Base-by-base conservation (phyloP, 768 basidiomycete species). In the Boletus sp. region DNA sequence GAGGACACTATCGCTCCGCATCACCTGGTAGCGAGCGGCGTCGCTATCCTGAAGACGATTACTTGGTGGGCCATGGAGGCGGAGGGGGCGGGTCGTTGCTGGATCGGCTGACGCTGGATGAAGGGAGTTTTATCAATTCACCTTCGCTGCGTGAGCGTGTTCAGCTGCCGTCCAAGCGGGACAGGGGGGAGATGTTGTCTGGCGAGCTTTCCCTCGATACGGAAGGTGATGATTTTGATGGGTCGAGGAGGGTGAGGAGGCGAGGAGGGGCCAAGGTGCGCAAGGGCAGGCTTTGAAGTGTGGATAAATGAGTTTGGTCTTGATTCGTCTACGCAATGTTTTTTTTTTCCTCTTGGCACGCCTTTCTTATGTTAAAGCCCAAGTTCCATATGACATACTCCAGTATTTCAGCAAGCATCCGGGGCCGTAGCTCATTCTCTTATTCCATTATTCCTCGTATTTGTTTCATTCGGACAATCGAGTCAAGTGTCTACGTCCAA, bases 101-200 rank as follows among this genome's bases (percentile, higher is more conserved):
- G 25, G 76, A 77, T 27, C 70, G 76, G 29, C 57, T 78, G 41
- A 65, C 63, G 11, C 52, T 74, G 15, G 64, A 66, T 29, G 65
- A 49, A 29, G 59, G 53, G 8, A 19, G 33, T 34, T 47, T 15
- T 21, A 38, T 53, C 52, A 48, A 53, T 30, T 59, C 58, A 27
- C 57, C 58, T 25, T 69, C 75, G 5, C 53, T 77, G 49, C 62
- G 71, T 5, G 76, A 76, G 0, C 64, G 75, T 14, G 74, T 77
- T n/a, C 72, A 76, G 45, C 29, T 71, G 30, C 67, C 69, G 1
- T 55, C 53, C n/a, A 73, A 75, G 53, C 62, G 72, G 21, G 64
- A 70, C 30, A 54, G 63, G 13, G 71, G 67, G 19, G 72, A 74
- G 0, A 63, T 66, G 65, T 15, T 63, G 43, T 14, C 33, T 9